Conservation (phyloP, 2,329 filamentous ascomycete genomes). For the Massarina eburnea region DNA sequence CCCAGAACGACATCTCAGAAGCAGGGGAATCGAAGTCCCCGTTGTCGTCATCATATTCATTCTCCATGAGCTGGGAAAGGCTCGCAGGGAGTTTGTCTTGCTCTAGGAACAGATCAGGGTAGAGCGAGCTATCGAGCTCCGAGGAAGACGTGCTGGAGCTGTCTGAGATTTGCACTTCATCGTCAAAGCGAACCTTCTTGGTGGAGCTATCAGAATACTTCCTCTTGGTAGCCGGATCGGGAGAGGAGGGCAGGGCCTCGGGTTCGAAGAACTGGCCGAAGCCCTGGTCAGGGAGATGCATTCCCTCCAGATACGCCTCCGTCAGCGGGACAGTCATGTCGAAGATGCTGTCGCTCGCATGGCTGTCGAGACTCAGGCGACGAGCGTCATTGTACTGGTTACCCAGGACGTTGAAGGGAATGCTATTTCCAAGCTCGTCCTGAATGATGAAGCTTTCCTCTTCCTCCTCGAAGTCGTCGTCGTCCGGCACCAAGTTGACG, state of each 20-base stretch:
- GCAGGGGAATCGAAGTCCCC: conserved; percentile 51
- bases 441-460: conserved; percentile 74
- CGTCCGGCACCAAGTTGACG: conserved; percentile 76
- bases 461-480: conserved; percentile 72
- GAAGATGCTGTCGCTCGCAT: conserved; percentile 37
- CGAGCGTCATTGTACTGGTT: conserved; percentile 37
- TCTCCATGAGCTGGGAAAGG: conserved; percentile 73
- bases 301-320: conserved; percentile 23
- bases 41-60: conserved; percentile 43
- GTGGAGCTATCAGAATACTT: conserved; percentile 44
- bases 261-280: conserved; percentile 42
- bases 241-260: conserved; percentile 47
- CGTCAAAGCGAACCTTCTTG: conserved; percentile 73
- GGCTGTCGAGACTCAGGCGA: conserved; percentile 37
- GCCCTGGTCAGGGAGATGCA: conserved; percentile 29
- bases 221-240: conserved; percentile 33
- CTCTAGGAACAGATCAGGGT: conserved; percentile 76
- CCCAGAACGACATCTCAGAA: conserved; percentile 61
- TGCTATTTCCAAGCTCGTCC: conserved; percentile 34
- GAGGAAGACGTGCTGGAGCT: conserved; percentile 48
- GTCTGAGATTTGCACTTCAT: conserved; percentile 66
- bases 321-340: conserved; percentile 31
- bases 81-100: conserved; percentile 72
- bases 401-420: conserved; percentile 31
- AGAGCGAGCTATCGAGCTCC: conserved; percentile 67